Conservation (phyloP, 345 rosid species). For the Euphorbia pulcherrima region DNA sequence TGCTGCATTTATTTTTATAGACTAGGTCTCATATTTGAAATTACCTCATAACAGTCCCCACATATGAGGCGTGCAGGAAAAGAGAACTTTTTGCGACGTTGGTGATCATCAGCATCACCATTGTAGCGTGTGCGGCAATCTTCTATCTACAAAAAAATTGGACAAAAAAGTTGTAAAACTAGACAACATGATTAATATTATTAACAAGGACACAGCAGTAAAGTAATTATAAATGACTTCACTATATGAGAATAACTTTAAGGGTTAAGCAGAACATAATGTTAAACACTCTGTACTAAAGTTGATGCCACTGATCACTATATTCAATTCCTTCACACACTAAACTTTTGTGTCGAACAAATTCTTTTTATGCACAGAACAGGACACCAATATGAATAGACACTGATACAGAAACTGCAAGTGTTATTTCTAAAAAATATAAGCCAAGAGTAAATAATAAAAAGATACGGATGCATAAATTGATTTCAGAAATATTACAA, state of each 20-base stretch:
- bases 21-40: not conserved
- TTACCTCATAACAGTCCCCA: conserved; percentile 96
- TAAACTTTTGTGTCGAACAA: not conserved
- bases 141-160: conserved; percentile 60
- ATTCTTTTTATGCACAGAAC: no score
- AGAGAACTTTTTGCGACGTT: conserved; percentile 80
- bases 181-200: no score
- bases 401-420: no score
- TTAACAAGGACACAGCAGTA: not conserved
- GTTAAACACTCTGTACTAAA: not conserved
- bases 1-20: not conserved
- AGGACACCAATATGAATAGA: no score
- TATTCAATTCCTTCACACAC: not conserved
- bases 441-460: no score
- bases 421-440: no score
- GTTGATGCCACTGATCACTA: not conserved
- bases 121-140: conserved; percentile 94
- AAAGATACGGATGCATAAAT: no score
- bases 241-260: not conserved
- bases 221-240: not conserved
- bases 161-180: not conserved
- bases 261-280: not conserved
- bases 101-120: conserved; percentile 95
- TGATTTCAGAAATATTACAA: no score
- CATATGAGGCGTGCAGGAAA: conserved; percentile 92